Percentiles rank a stretch among this genome's conserved stretches.
These are phyloP conservation scores for Coniochaeta prunicola DNA, from an alignment of 2,329 filamentous ascomycete genomes.

Conservation along the genomic window DNA sequence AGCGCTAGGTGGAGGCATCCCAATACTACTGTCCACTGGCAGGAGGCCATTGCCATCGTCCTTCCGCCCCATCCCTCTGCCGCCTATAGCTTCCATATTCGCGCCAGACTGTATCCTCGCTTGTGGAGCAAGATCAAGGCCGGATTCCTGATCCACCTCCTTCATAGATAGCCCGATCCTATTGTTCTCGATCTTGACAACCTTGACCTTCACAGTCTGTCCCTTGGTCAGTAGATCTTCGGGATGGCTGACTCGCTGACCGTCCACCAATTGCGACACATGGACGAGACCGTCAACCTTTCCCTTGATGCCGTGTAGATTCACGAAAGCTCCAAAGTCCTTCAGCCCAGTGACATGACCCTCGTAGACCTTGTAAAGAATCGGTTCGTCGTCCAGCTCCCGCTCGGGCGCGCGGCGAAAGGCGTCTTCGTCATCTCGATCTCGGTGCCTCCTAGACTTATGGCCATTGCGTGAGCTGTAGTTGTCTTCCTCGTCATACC, in stretches of 20 bases:
- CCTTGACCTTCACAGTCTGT: slow-evolving; percentile 87
- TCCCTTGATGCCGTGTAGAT: slow-evolving; percentile 76
- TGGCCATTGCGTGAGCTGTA: slow-evolving; percentile 24
- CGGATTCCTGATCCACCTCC: slow-evolving; percentile 86
- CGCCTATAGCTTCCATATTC: slow-evolving; percentile 75
- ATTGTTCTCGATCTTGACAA: slow-evolving; percentile 74
- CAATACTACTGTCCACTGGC: slow-evolving; percentile 42
- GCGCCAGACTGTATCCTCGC: slow-evolving; percentile 78
- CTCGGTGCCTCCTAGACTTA: slow-evolving; percentile 33
- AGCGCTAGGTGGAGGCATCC: slow-evolving; percentile 55
- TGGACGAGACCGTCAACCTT: slow-evolving; percentile 93
- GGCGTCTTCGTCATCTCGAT: slow-evolving; percentile 28
- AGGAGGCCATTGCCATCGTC: slow-evolving; percentile 41
- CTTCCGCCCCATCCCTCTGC: slow-evolving; percentile 44
- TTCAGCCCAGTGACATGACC: slow-evolving; percentile 89
- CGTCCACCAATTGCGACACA: slow-evolving; percentile 79
- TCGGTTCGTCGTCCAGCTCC: slow-evolving; percentile 74
- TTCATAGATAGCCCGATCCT: slow-evolving; percentile 93
- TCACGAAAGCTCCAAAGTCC: slow-evolving; percentile 93
- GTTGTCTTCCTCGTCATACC: slow-evolving; percentile 24
- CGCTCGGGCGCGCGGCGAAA: slow-evolving; percentile 47
- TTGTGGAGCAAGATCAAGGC: slow-evolving; percentile 74
- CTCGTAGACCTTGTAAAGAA: slow-evolving; percentile 81
- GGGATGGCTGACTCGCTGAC: slow-evolving; percentile 83
- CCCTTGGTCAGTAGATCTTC: slow-evolving; percentile 76